Conservation (phyloP, 2,329 filamentous ascomycete genomes). For the Hypoxylon sp. region DNA sequence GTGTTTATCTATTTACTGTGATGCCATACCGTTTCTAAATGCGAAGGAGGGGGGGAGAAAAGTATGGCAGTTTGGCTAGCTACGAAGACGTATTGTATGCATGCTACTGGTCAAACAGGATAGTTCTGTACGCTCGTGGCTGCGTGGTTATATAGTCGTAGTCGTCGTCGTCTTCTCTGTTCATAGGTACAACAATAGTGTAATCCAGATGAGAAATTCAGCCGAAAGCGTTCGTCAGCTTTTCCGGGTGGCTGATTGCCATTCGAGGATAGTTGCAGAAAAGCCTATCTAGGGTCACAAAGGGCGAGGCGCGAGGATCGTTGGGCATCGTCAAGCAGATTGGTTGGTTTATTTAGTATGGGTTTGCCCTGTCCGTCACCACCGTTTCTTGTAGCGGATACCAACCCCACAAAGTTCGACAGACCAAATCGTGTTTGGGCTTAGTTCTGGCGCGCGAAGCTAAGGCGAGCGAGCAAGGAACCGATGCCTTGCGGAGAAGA, state of each 20-base stretch:
- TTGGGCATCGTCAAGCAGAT: slow-evolving; percentile 16
- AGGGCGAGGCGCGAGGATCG: slow-evolving; percentile 24
- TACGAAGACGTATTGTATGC: no score
- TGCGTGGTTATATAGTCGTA: no score
- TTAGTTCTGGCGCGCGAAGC: slow-evolving; percentile 14
- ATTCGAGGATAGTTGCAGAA: slow-evolving; percentile 22
- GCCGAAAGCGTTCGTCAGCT: slow-evolving; percentile 30
- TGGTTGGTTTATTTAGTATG: slow-evolving; percentile 22
- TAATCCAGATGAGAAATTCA: slow-evolving; percentile 22
- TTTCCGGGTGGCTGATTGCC: slow-evolving; percentile 11
- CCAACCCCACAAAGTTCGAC: slow-evolving; percentile 35
- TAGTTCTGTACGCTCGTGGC: no score
- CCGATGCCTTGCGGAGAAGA: slow-evolving; percentile 30
- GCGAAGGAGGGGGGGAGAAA: no score
- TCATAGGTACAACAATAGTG: no score
- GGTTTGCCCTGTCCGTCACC: slow-evolving; percentile 25
- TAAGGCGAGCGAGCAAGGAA: slow-evolving; percentile 25
- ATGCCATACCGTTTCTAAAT: no score
- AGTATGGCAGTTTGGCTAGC: no score
- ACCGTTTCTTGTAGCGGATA: slow-evolving; percentile 26
- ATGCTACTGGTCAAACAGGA: no score
- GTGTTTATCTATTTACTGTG: slow-evolving; percentile 11
- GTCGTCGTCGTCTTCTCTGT: no score
- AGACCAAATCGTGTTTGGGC: slow-evolving; percentile 24
- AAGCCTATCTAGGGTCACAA: slow-evolving; percentile 16